A percentile compares a stretch with the other conserved stretches of the same genome.
Evolutionary conservation across 2,329 filamentous ascomycete genomes (phyloP).

Genomic region (Amauroascus verrucosus): DNA sequence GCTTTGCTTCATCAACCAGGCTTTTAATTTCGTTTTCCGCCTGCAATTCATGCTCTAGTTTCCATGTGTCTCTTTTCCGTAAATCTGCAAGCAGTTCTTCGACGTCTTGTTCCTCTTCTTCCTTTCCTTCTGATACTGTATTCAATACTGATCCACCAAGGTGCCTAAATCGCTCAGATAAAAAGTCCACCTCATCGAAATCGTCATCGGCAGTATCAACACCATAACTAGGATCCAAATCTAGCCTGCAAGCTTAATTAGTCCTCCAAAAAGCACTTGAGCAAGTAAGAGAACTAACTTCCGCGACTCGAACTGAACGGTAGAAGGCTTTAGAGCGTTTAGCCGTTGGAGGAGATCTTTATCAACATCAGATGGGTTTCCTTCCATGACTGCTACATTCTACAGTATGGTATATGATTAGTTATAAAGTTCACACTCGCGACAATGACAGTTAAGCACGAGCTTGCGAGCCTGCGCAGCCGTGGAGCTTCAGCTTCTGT

Average conservation of each 20-base stretch:
- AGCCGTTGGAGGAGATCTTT: constrained; percentile 24
- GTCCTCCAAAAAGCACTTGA: constrained; percentile 8
- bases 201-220: constrained; percentile 5
- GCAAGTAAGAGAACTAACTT: constrained; percentile 17
- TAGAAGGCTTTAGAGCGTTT: constrained; percentile 28
- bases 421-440: background rate
- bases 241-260: constrained; percentile 7
- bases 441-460: background rate
- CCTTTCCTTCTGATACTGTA: background rate
- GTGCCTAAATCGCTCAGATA: background rate
- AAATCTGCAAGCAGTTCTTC: constrained; percentile 17
- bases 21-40: constrained; percentile 7
- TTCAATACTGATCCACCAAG: background rate
- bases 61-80: constrained; percentile 8
- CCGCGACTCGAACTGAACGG: constrained; percentile 23
- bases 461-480: background rate
- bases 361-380: constrained; percentile 19
- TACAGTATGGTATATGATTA: constrained; percentile 1
- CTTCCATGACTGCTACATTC: constrained; percentile 16
- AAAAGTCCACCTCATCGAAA: background rate
- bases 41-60: constrained; percentile 8
- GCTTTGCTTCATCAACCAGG: constrained; percentile 20
- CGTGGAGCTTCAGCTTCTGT: background rate
- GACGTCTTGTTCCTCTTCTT: constrained; percentile 15
- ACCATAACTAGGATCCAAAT: background rate